Percentiles rank a stretch among this genome's conserved stretches.
Conservation (phyloP, 2,329 filamentous ascomycete genomes). For the Aspergillus piperis region DNA sequence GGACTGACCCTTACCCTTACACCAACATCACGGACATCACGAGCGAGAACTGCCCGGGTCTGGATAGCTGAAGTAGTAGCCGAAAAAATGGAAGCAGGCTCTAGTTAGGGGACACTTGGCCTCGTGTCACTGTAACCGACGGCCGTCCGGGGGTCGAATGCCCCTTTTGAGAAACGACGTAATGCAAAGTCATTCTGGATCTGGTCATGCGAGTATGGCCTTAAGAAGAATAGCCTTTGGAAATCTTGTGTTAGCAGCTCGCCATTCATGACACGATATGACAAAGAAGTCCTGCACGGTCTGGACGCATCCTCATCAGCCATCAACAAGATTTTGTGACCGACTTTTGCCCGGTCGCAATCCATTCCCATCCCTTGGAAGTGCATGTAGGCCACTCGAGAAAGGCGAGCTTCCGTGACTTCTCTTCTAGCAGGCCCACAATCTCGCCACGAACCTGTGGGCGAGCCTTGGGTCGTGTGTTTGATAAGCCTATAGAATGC, state of each 20-base stretch:
- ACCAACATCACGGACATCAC: constrained; percentile 46
- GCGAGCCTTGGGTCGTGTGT: not conserved
- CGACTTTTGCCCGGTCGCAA: not conserved
- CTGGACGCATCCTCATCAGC: not conserved
- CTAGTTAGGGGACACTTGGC: not conserved
- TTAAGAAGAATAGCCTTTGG: not conserved
- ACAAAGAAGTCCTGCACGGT: not conserved
- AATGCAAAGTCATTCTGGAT: not conserved
- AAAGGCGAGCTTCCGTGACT: not conserved
- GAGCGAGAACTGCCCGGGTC: constrained; percentile 57
- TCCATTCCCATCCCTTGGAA: not conserved
- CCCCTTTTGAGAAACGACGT: not conserved
- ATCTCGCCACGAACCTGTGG: not conserved
- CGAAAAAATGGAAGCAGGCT: too few species aligned
- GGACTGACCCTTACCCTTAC: constrained; percentile 58
- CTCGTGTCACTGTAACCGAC: not conserved
- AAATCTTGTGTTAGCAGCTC: not conserved
- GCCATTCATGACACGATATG: not conserved
- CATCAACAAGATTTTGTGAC: not conserved
- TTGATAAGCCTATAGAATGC: not conserved
- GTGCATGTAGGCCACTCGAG: not conserved
- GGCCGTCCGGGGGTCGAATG: not conserved
- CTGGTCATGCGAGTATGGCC: not conserved
- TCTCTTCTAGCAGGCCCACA: not conserved
- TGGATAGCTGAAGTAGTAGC: constrained; percentile 42